These are phyloP conservation scores for Mycena floridula DNA, from an alignment of 768 basidiomycete species.

Conservation along the genomic window DNA sequence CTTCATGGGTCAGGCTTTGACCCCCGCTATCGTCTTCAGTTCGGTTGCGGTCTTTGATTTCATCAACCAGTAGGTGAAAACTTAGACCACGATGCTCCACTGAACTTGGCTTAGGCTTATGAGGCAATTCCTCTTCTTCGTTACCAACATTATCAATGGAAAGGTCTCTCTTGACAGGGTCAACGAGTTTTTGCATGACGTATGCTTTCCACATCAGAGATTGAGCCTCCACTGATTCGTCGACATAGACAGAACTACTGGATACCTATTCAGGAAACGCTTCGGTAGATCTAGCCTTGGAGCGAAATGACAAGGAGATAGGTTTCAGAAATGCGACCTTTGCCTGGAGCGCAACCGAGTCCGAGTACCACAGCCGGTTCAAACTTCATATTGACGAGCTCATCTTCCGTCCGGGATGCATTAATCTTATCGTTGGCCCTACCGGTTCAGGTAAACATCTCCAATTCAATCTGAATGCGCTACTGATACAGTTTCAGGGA, in stretches of 20 bases:
- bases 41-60: too few species aligned
- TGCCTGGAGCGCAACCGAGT: conserved; percentile 29
- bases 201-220: conserved; percentile 4
- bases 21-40: too few species aligned
- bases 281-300: conserved; percentile 12
- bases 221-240: not conserved
- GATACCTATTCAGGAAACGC: conserved; percentile 31
- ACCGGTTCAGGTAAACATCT: conserved; percentile 27
- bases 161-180: conserved; percentile 48
- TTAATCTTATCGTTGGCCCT: conserved; percentile 39
- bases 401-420: conserved; percentile 32
- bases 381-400: conserved; percentile 35
- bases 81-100: too few species aligned
- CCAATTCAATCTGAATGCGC: too few species aligned
- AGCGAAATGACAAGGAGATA: conserved; percentile 13
- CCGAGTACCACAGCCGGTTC: conserved; percentile 31
- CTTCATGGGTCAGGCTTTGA: too few species aligned
- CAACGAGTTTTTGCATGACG: conserved; percentile 37
- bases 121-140: too few species aligned
- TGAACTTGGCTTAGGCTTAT: too few species aligned
- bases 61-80: too few species aligned
- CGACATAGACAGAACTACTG: conserved; percentile 27
- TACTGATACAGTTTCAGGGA: too few species aligned
- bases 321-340: conserved; percentile 35
- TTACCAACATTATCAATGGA: conserved; percentile 17